phyloP scores from a whole-genome alignment of 1,284 basidiomycete species.

The Pascua guehoae region DNA sequence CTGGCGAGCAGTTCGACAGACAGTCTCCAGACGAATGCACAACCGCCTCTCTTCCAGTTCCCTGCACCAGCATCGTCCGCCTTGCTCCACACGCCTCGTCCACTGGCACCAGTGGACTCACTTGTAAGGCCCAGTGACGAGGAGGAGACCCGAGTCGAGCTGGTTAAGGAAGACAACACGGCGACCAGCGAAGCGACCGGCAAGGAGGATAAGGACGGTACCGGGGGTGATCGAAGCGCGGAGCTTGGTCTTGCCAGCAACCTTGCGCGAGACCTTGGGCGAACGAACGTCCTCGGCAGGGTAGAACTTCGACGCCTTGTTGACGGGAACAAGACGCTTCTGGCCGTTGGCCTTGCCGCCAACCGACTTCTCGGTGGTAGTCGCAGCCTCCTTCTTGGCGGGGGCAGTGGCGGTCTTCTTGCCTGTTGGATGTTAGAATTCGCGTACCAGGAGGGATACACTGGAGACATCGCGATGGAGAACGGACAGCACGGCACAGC shows the following conservation, averaged over 20 bases:
- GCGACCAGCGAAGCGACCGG: slow-evolving; percentile 97
- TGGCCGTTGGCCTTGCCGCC: slow-evolving; percentile 89
- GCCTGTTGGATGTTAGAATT: slow-evolving; percentile 46
- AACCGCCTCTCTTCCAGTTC: no score
- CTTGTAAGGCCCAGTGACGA: slow-evolving; percentile 98
- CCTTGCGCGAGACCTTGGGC: slow-evolving; percentile 90
- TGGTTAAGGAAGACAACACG: slow-evolving; percentile 98
- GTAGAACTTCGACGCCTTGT: slow-evolving; percentile 92
- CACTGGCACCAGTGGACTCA: slow-evolving; percentile 19
- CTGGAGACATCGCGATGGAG: background rate
- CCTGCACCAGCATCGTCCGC: no score
- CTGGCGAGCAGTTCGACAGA: background rate
- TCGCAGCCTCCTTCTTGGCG: slow-evolving; percentile 54
- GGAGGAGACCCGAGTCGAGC: slow-evolving; percentile 83
- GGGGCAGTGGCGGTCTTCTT: slow-evolving; percentile 71
- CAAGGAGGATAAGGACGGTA: slow-evolving; percentile 92
- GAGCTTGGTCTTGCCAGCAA: slow-evolving; percentile 64
- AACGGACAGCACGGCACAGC: background rate
- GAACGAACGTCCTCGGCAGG: slow-evolving; percentile 89
- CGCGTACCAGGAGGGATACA: background rate
- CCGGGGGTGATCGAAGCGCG: slow-evolving; percentile 90
- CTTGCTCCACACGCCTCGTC: no score
- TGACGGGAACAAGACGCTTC: slow-evolving; percentile 75
- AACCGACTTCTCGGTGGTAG: slow-evolving; percentile 72
- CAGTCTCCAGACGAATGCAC: background rate